These are phyloP conservation scores for Aurinia saxatilis DNA, from an alignment of 345 rosid genomes.

Conservation along the genomic window DNA sequence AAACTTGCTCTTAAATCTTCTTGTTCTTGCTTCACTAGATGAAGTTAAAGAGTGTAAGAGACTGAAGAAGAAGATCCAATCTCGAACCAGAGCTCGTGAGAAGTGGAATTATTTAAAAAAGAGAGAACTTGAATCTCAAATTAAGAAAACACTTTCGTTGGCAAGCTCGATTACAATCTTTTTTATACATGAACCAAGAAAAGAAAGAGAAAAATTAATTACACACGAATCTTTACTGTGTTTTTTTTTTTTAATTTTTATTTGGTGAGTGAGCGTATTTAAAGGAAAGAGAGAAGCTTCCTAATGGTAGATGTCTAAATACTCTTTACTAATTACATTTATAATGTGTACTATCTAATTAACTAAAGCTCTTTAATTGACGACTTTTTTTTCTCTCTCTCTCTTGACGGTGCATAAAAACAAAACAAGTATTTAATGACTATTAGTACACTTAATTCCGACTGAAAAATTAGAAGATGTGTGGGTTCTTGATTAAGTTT, in stretches of 20 bases:
- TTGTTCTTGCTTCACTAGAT: not conserved
- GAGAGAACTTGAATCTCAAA: not conserved
- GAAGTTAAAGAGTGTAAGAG: constrained; percentile 13
- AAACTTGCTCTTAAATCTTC: not conserved
- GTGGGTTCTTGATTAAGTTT: too few species aligned
- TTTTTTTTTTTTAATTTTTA: not conserved
- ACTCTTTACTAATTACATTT: not conserved
- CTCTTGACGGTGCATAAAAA: constrained; percentile 23
- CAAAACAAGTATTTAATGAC: not conserved
- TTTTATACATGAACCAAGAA: not conserved
- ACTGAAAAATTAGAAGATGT: not conserved
- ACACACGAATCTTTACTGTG: not conserved
- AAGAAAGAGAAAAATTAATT: not conserved
- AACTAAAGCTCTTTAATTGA: not conserved
- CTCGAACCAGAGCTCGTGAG: constrained; percentile 38
- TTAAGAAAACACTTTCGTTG: constrained; percentile 6
- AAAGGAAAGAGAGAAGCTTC: constrained; percentile 26
- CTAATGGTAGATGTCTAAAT: constrained; percentile 17
- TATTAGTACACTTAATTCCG: not conserved
- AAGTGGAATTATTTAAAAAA: not conserved
- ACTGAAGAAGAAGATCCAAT: constrained; percentile 48
- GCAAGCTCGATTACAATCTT: not conserved
- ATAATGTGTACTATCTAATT: not conserved
- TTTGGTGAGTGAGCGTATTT: constrained; percentile 1
- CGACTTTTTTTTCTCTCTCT: not conserved